Conservation (phyloP, 1,284 basidiomycete genomes). For the Naganishia cerealis region DNA sequence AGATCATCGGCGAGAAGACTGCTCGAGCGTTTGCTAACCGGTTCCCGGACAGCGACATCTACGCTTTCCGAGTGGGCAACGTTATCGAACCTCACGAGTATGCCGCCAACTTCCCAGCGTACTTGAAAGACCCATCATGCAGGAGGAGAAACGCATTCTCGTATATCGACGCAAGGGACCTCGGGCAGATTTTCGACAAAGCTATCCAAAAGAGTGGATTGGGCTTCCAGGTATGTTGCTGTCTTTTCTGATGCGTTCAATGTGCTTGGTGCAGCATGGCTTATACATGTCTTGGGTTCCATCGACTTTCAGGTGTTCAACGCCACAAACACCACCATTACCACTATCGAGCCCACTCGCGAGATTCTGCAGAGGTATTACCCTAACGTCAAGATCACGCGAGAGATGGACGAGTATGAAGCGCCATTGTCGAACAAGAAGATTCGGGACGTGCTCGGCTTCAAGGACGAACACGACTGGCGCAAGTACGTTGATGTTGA, state of each 20-base stretch:
- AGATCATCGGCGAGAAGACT: slow-evolving; percentile 44
- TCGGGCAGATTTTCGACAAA: slow-evolving; percentile 45
- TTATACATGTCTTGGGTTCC: background rate
- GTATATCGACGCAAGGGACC: slow-evolving; percentile 48
- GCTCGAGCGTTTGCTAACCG: slow-evolving; percentile 44
- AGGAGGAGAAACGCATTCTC: slow-evolving; percentile 48
- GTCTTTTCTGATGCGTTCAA: background rate
- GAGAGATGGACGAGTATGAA: slow-evolving; percentile 43
- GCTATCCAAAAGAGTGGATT: slow-evolving; percentile 41
- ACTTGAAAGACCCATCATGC: slow-evolving; percentile 39
- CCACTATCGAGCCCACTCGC: slow-evolving; percentile 36
- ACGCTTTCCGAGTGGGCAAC: slow-evolving; percentile 47
- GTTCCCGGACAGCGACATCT: slow-evolving; percentile 42
- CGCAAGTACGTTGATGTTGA: slow-evolving; percentile 29
- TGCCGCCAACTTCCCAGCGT: slow-evolving; percentile 40
- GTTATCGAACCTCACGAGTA: slow-evolving; percentile 49
- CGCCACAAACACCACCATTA: slow-evolving; percentile 43
- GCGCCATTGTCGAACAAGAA: slow-evolving; percentile 45
- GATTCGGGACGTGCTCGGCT: slow-evolving; percentile 42
- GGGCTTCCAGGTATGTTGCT: slow-evolving; percentile 43
- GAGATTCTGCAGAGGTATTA: slow-evolving; percentile 39
- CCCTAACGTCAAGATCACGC: slow-evolving; percentile 39
- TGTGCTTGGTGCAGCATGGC: background rate
- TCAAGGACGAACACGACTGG: slow-evolving; percentile 47
- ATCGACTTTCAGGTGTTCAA: slow-evolving; percentile 39